A percentile compares a stretch with the other conserved stretches of the same genome.
Conservation (phyloP, 1,284 basidiomycete species). For the Ustilago shanxiensis region DNA sequence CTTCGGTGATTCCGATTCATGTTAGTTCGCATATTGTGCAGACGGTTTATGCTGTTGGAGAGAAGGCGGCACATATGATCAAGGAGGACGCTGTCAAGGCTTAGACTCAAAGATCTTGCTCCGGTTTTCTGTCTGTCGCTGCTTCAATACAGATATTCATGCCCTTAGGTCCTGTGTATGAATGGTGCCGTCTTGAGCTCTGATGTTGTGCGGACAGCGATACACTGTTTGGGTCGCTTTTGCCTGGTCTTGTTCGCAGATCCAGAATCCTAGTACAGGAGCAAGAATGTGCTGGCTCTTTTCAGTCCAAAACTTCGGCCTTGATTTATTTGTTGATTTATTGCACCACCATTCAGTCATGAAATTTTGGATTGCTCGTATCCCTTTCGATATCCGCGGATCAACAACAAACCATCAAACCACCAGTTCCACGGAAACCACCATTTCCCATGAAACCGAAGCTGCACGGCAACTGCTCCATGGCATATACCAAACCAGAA, state of each 20-base stretch:
- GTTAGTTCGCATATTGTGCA: slow-evolving; percentile 49
- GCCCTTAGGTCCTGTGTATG: neutral
- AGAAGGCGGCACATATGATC: slow-evolving; percentile 56
- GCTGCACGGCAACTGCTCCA: no score
- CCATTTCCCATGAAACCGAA: neutral
- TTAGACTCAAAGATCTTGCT: neutral
- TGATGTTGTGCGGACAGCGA: neutral
- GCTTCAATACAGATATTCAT: neutral
- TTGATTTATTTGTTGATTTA: neutral
- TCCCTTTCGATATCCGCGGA: neutral
- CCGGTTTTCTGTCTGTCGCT: neutral
- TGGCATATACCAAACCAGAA: neutral
- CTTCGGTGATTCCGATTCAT: slow-evolving; percentile 55
- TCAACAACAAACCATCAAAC: neutral
- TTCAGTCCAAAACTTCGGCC: neutral
- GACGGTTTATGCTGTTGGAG: slow-evolving; percentile 51
- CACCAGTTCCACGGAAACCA: neutral
- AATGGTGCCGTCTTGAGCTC: neutral
- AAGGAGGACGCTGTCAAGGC: slow-evolving; percentile 29
- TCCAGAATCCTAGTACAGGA: no score
- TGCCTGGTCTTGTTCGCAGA: neutral
- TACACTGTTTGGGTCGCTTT: neutral
- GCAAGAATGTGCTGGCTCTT: neutral
- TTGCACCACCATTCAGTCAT: no score
- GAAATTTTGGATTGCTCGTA: no score